A percentile compares a stretch with the other conserved stretches of the same genome.
phyloP scores from a whole-genome alignment of 148 eudicot genomes.

The Euryodendron excelsum region DNA sequence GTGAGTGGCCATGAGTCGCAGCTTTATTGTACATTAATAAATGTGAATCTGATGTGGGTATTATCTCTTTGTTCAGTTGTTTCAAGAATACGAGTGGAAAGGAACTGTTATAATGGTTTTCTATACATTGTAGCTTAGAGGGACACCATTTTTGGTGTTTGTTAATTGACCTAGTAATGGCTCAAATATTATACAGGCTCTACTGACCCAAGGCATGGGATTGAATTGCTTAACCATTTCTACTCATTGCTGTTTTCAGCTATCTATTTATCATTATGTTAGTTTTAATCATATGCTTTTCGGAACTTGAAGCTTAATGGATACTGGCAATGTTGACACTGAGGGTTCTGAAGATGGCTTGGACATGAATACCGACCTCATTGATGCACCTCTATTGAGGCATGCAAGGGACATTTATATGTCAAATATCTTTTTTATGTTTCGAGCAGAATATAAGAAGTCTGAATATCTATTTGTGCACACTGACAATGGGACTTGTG shows the following conservation, averaged over 20 bases:
- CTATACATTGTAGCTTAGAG: neutral
- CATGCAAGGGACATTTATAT: conserved; percentile 13
- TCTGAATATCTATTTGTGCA: neutral
- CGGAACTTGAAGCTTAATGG: conserved; percentile 1
- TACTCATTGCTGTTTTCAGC: neutral
- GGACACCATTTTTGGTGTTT: neutral
- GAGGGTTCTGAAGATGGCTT: neutral
- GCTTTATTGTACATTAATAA: too few species aligned
- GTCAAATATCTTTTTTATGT: neutral
- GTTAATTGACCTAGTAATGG: too few species aligned
- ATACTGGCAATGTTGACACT: neutral
- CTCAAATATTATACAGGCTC: too few species aligned
- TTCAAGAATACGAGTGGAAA: neutral
- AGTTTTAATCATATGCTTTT: neutral
- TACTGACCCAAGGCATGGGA: neutral
- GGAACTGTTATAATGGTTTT: neutral
- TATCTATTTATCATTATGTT: neutral
- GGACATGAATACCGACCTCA: neutral
- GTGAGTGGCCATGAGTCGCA: too few species aligned
- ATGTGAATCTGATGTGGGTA: neutral
- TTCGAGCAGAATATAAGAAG: neutral
- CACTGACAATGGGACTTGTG: neutral
- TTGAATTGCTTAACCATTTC: neutral
- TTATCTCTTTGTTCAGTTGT: neutral
- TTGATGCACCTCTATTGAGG: conserved; percentile 1